Conservation (phyloP, 768 basidiomycete genomes). For the Pleurotus ostreatus region DNA sequence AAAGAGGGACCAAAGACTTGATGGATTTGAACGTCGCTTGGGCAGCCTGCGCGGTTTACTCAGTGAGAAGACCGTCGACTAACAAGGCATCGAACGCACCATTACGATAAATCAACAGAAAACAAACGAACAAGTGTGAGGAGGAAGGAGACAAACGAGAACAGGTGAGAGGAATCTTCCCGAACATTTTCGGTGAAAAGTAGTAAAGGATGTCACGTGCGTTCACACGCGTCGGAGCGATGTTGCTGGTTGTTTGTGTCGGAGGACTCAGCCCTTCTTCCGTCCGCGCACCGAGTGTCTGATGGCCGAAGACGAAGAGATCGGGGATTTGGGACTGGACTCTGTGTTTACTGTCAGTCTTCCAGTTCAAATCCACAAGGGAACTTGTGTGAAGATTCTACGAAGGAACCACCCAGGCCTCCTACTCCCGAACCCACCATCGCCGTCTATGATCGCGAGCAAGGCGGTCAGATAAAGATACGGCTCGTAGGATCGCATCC, state of each 20-base stretch:
- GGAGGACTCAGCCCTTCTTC: neutral
- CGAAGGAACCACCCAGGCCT: slow-evolving; percentile 63
- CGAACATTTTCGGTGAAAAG: slow-evolving; percentile 11
- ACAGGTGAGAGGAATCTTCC: slow-evolving; percentile 2
- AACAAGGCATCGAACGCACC: slow-evolving; percentile 3
- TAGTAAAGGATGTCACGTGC: neutral
- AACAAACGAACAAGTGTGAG: neutral
- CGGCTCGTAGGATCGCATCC: slow-evolving; percentile 77
- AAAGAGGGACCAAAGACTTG: slow-evolving; percentile 82
- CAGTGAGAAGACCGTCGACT: neutral
- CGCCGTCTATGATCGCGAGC: slow-evolving; percentile 42
- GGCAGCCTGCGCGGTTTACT: slow-evolving; percentile 48
- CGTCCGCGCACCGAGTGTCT: neutral
- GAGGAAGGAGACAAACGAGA: slow-evolving; percentile 1
- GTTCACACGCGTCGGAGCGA: neutral
- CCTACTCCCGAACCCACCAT: slow-evolving; percentile 62
- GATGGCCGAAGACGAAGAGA: slow-evolving; percentile 18
- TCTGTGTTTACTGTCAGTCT: slow-evolving; percentile 47
- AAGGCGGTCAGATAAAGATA: slow-evolving; percentile 42
- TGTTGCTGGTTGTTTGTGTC: neutral
- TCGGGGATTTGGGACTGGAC: slow-evolving; percentile 34
- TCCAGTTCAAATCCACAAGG: slow-evolving; percentile 10
- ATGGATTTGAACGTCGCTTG: slow-evolving; percentile 96
- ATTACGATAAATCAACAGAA: slow-evolving; percentile 2
- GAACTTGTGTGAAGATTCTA: slow-evolving; percentile 1